These are phyloP conservation scores for Microbotryum intermedium DNA, from an alignment of 1,284 basidiomycete species.

Conservation along the genomic window DNA sequence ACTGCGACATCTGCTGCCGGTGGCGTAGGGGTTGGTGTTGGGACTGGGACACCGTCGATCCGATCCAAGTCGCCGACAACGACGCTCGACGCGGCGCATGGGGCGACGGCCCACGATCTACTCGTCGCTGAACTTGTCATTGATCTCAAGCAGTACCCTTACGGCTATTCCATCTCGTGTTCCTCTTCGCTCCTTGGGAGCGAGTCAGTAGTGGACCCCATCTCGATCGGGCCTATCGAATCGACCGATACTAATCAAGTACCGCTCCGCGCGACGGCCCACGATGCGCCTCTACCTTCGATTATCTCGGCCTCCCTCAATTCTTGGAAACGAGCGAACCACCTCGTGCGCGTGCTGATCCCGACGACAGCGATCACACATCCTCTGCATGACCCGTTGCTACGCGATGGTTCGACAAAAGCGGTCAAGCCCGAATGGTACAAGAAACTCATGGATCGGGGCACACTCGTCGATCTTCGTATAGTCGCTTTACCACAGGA, in stretches of 20 bases:
- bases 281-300: slow-evolving; percentile 29
- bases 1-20: not conserved
- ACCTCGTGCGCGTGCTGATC: slow-evolving; percentile 27
- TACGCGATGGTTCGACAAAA: slow-evolving; percentile 1
- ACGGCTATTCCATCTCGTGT: slow-evolving; percentile 22
- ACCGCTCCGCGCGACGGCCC: slow-evolving; percentile 23
- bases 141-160: slow-evolving; percentile 30
- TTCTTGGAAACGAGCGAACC: slow-evolving; percentile 27
- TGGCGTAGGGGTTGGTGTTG: no score
- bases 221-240: slow-evolving; percentile 21
- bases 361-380: slow-evolving; percentile 26
- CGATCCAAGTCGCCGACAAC: not conserved
- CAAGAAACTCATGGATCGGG: slow-evolving; percentile 32
- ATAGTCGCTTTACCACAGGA: slow-evolving; percentile 44
- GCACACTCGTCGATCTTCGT: slow-evolving; percentile 55
- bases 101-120: slow-evolving; percentile 12
- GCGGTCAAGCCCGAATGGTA: slow-evolving; percentile 36
- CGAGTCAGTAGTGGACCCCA: not conserved
- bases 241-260: slow-evolving; percentile 1
- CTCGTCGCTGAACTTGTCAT: slow-evolving; percentile 27
- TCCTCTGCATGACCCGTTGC: slow-evolving; percentile 21
- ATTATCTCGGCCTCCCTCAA: slow-evolving; percentile 31
- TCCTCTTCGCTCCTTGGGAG: slow-evolving; percentile 6
- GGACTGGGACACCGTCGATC: not conserved
- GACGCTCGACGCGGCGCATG: not conserved